phyloP scores from a whole-genome alignment of 164 flowering plant species.

The Annona squamosa region DNA sequence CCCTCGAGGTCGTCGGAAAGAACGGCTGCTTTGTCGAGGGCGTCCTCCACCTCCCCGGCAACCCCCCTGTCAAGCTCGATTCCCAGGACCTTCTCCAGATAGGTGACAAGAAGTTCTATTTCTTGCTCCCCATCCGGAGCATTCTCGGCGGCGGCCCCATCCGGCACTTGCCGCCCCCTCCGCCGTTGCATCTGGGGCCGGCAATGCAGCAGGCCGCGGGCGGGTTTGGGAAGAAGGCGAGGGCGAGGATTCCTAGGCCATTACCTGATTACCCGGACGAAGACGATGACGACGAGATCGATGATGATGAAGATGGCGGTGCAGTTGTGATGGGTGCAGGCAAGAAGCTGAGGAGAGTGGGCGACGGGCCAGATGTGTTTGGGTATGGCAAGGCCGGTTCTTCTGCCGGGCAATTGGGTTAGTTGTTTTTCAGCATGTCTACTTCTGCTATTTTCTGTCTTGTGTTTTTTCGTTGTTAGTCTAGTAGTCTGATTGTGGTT shows the following conservation, averaged over 20 bases:
- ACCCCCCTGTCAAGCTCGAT: conserved; percentile 78
- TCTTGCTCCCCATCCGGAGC: conserved; percentile 65
- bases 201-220: conserved; percentile 4
- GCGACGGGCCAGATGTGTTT: conserved; percentile 32
- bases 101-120: conserved; percentile 95
- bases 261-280: conserved; percentile 30
- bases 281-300: conserved; percentile 49
- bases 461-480: not conserved
- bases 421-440: conserved; percentile 7
- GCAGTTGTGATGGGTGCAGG: conserved; percentile 20
- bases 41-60: conserved; percentile 86
- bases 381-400: conserved; percentile 37
- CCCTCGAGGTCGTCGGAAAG: conserved; percentile 87
- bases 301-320: conserved; percentile 31
- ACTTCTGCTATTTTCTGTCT: not conserved
- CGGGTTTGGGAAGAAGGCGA: conserved; percentile 28
- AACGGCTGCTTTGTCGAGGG: conserved; percentile 93
- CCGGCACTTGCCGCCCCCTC: conserved; percentile 8
- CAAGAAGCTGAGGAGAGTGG: conserved; percentile 39
- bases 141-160: conserved; percentile 33
- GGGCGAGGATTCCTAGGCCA: conserved; percentile 12
- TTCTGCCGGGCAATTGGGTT: conserved; percentile 35
- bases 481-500: not conserved
- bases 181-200: conserved; percentile 7
- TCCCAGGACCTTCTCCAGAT: conserved; percentile 92